phyloP scores from a whole-genome alignment of 1,284 basidiomycete genomes.

The Cutaneotrichosporon cyanovorans region DNA sequence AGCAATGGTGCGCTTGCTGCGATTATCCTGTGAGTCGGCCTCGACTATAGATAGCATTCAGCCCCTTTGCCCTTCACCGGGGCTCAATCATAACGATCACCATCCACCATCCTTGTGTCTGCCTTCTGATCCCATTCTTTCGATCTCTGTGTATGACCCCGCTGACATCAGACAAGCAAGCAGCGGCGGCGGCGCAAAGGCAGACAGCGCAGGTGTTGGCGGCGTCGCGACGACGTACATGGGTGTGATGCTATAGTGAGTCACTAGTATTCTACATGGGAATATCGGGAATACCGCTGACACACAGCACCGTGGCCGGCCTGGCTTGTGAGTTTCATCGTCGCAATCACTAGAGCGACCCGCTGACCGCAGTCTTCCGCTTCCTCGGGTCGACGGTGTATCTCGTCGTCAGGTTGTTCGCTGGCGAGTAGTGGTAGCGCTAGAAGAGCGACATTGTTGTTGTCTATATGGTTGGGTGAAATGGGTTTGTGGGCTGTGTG shows the following conservation, averaged over 20 bases:
- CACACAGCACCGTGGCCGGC: conserved; percentile 62
- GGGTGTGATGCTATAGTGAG: conserved; percentile 34
- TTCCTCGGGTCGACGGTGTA: conserved; percentile 72
- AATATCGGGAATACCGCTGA: too few species aligned
- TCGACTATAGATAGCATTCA: too few species aligned
- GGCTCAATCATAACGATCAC: too few species aligned
- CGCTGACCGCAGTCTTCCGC: conserved; percentile 53
- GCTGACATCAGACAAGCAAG: neutral
- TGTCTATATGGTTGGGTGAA: too few species aligned
- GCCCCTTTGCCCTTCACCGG: too few species aligned
- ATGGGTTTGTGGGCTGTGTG: too few species aligned
- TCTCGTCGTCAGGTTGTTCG: conserved; percentile 70
- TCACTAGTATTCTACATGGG: too few species aligned
- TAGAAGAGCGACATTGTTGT: too few species aligned
- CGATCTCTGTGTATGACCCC: too few species aligned
- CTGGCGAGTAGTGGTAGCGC: conserved; percentile 59
- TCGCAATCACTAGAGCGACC: too few species aligned
- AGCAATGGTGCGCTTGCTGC: conserved; percentile 71
- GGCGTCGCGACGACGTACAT: conserved; percentile 40
- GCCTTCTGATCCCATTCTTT: too few species aligned
- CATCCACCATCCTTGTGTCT: too few species aligned
- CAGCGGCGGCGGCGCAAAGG: neutral
- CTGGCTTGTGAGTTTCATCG: conserved; percentile 53
- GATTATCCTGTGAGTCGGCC: conserved; percentile 49
- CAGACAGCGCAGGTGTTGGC: conserved; percentile 26